Evolutionary conservation across 1,139 yeast species (phyloP), one percentile per base, ranked within the genome.

Genomic region (Pneumocystis canis): DNA sequence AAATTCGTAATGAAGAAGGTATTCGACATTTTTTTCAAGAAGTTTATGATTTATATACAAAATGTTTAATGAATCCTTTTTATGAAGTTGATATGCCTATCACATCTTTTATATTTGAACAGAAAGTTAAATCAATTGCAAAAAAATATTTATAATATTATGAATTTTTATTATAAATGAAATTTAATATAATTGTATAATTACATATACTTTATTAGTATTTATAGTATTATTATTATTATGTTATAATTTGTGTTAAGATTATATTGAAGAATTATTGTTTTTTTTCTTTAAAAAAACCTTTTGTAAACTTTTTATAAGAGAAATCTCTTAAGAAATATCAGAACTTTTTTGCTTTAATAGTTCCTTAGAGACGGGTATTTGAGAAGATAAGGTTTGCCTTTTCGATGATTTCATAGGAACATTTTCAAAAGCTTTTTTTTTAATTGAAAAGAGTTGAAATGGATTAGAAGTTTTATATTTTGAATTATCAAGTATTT

Each of bases 21-120:
- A 86, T 90, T 37, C 82, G 84, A 68, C 94, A 86, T 71, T 90
- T 92, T 72, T 89, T 89, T 72, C 79, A 80, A 61, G 97, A 90
- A 66, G 80, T 87, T 18, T 87, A 90, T 73, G 98, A 92, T 69
- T 76, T 90, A 61, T 92, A 90, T 70, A 89, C 87, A 40, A 92
- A 90, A 74, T 83, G 92, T 20, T 73, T 88, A 61, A 76, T 92
- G 77, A 88, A 87, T 68, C 98, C 98, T 1, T 92, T 92, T 71
- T 92, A 89, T 72, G 78, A 80, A 62, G 82, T 84, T 58, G 87
- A 88, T 70, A 86, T 84, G 67, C 84, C 90, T 1, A 87, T 92
- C 40, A 78, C 81, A 37, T 84, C 87, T 60, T 83, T 86, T 0
- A 83, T 80, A 32, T 92, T 92, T 73, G 97, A 92, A 74, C 73